Conservation (phyloP, 208 protist species). For the Wallacemonas sp. region DNA sequence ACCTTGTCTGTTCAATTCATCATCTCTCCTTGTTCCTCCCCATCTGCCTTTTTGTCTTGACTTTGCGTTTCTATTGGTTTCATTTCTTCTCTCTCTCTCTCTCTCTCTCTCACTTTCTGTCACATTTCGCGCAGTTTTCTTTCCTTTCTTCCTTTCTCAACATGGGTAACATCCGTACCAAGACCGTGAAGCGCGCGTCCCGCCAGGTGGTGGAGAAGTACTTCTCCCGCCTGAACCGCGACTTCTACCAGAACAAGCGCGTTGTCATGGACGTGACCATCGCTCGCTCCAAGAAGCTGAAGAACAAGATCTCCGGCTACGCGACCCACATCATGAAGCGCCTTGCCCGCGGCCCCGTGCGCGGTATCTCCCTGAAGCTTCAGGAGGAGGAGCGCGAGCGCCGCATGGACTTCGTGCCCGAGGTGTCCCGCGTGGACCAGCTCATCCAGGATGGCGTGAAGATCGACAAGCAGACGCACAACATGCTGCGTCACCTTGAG, state of each 20-base stretch:
- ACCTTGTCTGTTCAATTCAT: too few relatives aligned
- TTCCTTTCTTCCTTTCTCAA: constrained; percentile 22
- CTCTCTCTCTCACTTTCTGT: constrained; percentile 9
- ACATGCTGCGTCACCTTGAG: constrained; percentile 89
- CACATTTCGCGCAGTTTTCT: constrained; percentile 23
- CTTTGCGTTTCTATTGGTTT: too few relatives aligned
- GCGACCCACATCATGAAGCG: constrained; percentile 99
- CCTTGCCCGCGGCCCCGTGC: constrained; percentile 98
- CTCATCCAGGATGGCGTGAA: constrained; percentile 84
- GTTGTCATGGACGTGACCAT: constrained; percentile 97
- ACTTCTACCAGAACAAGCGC: constrained; percentile 99
- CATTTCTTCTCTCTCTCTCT: constrained; percentile 10
- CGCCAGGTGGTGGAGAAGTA: constrained; percentile 99
- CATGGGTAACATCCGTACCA: constrained; percentile 99
- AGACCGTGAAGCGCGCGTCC: constrained; percentile 99
- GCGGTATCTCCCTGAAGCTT: constrained; percentile 99
- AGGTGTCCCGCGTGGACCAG: constrained; percentile 89
- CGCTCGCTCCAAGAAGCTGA: constrained; percentile 99
- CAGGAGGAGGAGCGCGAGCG: constrained; percentile 99
- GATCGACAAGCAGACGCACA: constrained; percentile 86
- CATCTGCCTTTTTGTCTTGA: too few relatives aligned
- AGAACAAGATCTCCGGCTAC: constrained; percentile 99
- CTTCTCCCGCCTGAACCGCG: constrained; percentile 98
- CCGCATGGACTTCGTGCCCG: constrained; percentile 99
- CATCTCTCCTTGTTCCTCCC: too few relatives aligned